Percentiles rank a stretch among this genome's conserved stretches.
phyloP scores from a whole-genome alignment of 2,329 filamentous ascomycete genomes.

The Paecilomyces niveus region DNA sequence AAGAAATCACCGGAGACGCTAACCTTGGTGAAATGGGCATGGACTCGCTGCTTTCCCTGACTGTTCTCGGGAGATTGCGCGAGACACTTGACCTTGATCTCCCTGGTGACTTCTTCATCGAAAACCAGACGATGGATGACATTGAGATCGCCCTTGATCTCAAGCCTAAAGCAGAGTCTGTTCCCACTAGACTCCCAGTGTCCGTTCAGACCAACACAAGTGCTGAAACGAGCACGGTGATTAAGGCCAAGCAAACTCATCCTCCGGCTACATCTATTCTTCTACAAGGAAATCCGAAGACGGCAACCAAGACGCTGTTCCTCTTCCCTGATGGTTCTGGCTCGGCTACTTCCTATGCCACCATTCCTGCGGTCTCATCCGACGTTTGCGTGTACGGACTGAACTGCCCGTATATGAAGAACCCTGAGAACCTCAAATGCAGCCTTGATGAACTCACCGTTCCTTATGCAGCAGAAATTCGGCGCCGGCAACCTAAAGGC shows the following conservation, averaged over 20 bases:
- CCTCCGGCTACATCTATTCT: slow-evolving; percentile 37
- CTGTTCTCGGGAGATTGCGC: slow-evolving; percentile 38
- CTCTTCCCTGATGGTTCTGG: slow-evolving; percentile 41
- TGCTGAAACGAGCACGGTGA: slow-evolving; percentile 12
- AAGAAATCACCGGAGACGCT: slow-evolving; percentile 32
- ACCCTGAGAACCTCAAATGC: slow-evolving; percentile 27
- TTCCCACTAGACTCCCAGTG: slow-evolving; percentile 5
- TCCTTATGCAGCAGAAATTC: slow-evolving; percentile 38
- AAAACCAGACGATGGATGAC: slow-evolving; percentile 35
- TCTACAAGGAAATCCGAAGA: slow-evolving; percentile 37
- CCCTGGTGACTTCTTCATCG: slow-evolving; percentile 37
- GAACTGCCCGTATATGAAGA: slow-evolving; percentile 40
- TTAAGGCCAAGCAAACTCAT: slow-evolving; percentile 13
- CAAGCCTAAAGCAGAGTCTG: slow-evolving; percentile 25
- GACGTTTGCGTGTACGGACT: slow-evolving; percentile 38
- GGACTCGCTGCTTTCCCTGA: slow-evolving; percentile 41
- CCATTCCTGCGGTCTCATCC: slow-evolving; percentile 33
- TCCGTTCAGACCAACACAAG: slow-evolving; percentile 16
- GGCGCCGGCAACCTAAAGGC: slow-evolving; percentile 40
- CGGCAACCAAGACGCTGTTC: slow-evolving; percentile 35
- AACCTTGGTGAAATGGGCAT: slow-evolving; percentile 39
- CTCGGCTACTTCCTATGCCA: slow-evolving; percentile 40
- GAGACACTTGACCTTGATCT: slow-evolving; percentile 37
- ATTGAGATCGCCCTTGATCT: slow-evolving; percentile 32
- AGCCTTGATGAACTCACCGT: slow-evolving; percentile 29